Base-by-base conservation (phyloP, 2,329 filamentous ascomycete genomes). In the Clonostachys byssicola region DNA sequence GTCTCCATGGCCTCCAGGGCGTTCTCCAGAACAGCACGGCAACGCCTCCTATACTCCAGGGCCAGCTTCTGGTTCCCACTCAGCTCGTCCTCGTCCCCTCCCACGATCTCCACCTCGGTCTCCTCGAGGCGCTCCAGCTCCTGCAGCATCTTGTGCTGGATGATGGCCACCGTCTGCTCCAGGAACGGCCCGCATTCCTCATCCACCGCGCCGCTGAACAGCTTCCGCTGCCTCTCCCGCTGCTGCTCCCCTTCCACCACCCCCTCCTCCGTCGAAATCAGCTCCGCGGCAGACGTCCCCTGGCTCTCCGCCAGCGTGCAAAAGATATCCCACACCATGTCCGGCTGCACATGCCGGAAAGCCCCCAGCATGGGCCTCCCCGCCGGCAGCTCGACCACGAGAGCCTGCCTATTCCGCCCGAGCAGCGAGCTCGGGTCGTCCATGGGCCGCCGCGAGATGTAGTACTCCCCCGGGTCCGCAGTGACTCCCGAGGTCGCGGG, bases 381-480 rank as follows among this genome's bases (percentile, higher is more conserved):
- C 2, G 42, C 43, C 7, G 51, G 47, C 14, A 47, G 47, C 0
- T 57, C 49, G n/a, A 59, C 48, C 6, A 66, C 53, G 5, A 67
- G 59, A 6, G 57, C 52, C 45, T 72, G 65, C 45, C 70, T 69
- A 1, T 67, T 62, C 6, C 66, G 62, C 5, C 68, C 75, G 3
- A 76, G 67, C 12, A 76, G 54, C 0, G 78, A 80, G 54, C 73
- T 75, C 0, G 65, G 58, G 48, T 81, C 61, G 13, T 54, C 52
- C 39, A 80, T 61, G 2, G 78, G 73, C 8, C 72, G 68, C 12
- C 78, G 61, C 6, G 78, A 80, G 47, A 83, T 70, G 49, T 82
- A 66, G 49, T 76, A 78, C 51, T 78, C 74, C 17, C 63, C 68
- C 2, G 55, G 53, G 2, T 54, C 51, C 33, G 42, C 42, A 12